These are phyloP conservation scores for Monilinia laxa DNA, from an alignment of 2,329 filamentous ascomycete genomes.

Conservation along the genomic window DNA sequence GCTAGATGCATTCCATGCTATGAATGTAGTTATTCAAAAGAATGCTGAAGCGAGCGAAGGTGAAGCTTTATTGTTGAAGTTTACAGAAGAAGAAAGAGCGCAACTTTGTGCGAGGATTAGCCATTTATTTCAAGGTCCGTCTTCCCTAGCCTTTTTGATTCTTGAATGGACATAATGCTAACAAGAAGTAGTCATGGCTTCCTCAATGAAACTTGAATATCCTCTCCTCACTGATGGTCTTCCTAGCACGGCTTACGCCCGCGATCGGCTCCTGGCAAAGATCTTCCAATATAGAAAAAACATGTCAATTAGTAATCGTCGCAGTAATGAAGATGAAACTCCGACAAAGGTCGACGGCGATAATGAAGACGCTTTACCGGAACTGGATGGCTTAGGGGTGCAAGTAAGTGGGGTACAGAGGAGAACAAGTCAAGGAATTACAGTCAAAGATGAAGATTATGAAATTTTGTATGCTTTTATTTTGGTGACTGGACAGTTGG, in stretches of 20 bases:
- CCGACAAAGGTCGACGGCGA: conserved; percentile 22
- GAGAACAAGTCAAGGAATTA: conserved; percentile 25
- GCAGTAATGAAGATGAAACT: conserved; percentile 3
- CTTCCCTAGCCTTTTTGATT: neutral
- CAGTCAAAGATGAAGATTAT: conserved; percentile 75
- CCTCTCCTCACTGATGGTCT: conserved; percentile 79
- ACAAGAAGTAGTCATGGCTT: conserved; percentile 67
- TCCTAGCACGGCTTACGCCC: conserved; percentile 75
- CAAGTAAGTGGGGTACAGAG: conserved; percentile 5
- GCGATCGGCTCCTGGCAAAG: conserved; percentile 81
- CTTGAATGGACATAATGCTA: conserved; percentile 28
- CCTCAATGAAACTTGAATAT: conserved; percentile 91
- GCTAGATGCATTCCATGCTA: conserved; percentile 91
- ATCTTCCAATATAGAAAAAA: conserved; percentile 83
- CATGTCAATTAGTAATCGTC: conserved; percentile 18
- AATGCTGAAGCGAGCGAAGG: conserved; percentile 73
- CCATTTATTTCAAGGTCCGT: conserved; percentile 64
- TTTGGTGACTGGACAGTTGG: conserved; percentile 65
- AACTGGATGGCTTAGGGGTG: neutral
- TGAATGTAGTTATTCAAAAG: conserved; percentile 88
- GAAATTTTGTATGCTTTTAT: conserved; percentile 91
- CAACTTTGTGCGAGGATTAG: conserved; percentile 86
- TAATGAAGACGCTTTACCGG: conserved; percentile 10
- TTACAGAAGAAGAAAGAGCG: conserved; percentile 74
- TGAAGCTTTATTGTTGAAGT: conserved; percentile 75